A percentile compares a stretch with the other conserved stretches of the same genome.
phyloP scores from a whole-genome alignment of 2,329 filamentous ascomycete genomes.

The Cytospora paraplurivora region DNA sequence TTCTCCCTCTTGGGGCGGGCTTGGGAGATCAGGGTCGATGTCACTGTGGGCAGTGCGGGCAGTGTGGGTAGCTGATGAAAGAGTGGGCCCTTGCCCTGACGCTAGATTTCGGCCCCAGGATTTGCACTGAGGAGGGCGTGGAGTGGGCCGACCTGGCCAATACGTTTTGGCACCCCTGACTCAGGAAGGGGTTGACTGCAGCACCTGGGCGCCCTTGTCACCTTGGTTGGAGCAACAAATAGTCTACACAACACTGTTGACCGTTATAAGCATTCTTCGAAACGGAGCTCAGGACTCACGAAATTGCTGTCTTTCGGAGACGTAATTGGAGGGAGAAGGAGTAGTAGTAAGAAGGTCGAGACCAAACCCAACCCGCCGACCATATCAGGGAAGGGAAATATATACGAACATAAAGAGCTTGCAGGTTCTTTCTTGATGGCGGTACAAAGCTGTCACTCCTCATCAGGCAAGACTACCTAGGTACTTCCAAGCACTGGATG shows the following conservation, averaged over 20 bases:
- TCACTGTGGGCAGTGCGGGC: neutral
- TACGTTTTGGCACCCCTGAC: neutral
- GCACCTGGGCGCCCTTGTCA: no score
- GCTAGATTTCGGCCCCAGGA: neutral
- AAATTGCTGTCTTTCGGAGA: no score
- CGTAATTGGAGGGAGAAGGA: no score
- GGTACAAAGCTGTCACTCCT: neutral
- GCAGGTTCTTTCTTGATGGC: neutral
- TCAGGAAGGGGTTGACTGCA: neutral
- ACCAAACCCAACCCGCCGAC: no score
- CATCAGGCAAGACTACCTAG: neutral
- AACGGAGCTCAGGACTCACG: no score
- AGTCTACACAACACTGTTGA: no score
- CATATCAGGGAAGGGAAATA: no score
- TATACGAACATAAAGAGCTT: no score
- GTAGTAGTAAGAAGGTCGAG: no score
- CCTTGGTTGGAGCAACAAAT: no score
- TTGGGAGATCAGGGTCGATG: neutral
- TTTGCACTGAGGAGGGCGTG: neutral
- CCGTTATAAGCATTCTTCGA: no score
- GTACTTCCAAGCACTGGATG: neutral
- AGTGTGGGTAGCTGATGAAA: neutral
- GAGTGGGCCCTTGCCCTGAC: neutral
- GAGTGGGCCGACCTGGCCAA: neutral
- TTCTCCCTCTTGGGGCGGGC: neutral